Evolutionary conservation across 495 filamentous ascomycete species (phyloP).

Genomic region (Lindgomyces ingoldianus): DNA sequence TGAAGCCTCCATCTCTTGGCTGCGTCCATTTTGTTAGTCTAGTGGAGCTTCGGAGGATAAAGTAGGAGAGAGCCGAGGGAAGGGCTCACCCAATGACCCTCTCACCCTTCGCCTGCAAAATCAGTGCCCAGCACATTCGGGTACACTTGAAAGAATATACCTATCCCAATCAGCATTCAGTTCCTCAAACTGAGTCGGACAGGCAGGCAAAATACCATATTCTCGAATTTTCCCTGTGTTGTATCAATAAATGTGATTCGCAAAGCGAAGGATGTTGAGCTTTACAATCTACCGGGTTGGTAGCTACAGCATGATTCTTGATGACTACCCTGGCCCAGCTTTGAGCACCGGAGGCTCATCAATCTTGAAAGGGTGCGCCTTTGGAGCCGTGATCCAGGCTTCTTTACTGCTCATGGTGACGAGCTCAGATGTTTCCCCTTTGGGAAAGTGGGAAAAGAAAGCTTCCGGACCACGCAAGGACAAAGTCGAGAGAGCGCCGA

Average conservation of each 20-base stretch:
- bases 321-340: conserved; percentile 45
- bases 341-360: conserved; percentile 37
- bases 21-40: conserved; percentile 38
- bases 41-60: background rate
- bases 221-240: conserved; percentile 25
- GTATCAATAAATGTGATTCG: background rate
- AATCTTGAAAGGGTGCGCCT: conserved; percentile 37
- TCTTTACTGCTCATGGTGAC: conserved; percentile 39
- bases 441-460: background rate
- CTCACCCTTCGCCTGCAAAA: conserved; percentile 51
- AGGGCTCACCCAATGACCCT: conserved; percentile 45
- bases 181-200: background rate
- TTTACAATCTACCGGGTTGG: conserved; percentile 50
- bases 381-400: conserved; percentile 42
- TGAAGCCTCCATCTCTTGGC: conserved; percentile 49
- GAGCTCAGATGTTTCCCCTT: background rate
- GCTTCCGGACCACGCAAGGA: too few relatives aligned
- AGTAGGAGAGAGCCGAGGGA: background rate
- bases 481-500: too few relatives aligned
- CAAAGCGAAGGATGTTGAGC: conserved; percentile 19
- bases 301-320: conserved; percentile 45
- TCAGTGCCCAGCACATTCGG: conserved; percentile 50
- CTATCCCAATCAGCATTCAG: conserved; percentile 5
- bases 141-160: conserved; percentile 44
- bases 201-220: background rate